phyloP scores from a whole-genome alignment of 2,329 filamentous ascomycete genomes.

The Colletotrichum brevisporum region DNA sequence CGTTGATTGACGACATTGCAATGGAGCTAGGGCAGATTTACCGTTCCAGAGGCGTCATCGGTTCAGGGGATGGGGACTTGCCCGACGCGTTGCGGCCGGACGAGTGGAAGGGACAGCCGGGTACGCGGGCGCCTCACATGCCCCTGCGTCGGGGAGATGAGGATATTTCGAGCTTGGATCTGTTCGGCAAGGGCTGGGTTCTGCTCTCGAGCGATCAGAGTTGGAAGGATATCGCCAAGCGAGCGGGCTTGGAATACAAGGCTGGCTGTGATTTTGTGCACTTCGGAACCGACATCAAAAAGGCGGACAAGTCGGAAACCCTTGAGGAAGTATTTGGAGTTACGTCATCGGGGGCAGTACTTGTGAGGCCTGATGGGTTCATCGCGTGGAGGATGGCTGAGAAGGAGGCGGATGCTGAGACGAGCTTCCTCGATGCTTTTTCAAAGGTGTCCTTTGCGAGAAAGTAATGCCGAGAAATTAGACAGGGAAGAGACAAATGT shows the following conservation, averaged over 20 bases:
- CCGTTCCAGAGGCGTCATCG: conserved; percentile 2
- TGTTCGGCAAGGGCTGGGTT: conserved; percentile 43
- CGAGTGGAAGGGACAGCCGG: conserved; percentile 45
- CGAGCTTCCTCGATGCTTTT: not conserved
- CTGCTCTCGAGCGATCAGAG: conserved; percentile 54
- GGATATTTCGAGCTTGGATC: conserved; percentile 5
- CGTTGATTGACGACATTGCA: conserved; percentile 10
- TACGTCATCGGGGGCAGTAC: conserved; percentile 1
- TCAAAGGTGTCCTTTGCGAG: conserved; percentile 6
- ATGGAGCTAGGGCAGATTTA: conserved; percentile 29
- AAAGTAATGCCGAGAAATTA: not conserved
- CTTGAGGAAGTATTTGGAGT: conserved; percentile 14
- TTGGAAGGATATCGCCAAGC: conserved; percentile 42
- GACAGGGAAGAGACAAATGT: too few relatives aligned
- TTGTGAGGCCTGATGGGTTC: conserved; percentile 25
- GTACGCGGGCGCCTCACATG: conserved; percentile 44
- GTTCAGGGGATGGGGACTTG: not conserved
- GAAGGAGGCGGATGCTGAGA: not conserved
- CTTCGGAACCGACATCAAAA: not conserved
- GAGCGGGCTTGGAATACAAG: not conserved
- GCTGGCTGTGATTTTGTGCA: conserved; percentile 16
- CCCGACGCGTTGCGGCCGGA: conserved; percentile 39
- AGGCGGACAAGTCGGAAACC: not conserved
- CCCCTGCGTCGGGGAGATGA: conserved; percentile 10
- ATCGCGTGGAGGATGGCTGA: conserved; percentile 12